Evolutionary conservation across 1,284 basidiomycete species (phyloP).

Genomic region (Ustilago vetiveriae): DNA sequence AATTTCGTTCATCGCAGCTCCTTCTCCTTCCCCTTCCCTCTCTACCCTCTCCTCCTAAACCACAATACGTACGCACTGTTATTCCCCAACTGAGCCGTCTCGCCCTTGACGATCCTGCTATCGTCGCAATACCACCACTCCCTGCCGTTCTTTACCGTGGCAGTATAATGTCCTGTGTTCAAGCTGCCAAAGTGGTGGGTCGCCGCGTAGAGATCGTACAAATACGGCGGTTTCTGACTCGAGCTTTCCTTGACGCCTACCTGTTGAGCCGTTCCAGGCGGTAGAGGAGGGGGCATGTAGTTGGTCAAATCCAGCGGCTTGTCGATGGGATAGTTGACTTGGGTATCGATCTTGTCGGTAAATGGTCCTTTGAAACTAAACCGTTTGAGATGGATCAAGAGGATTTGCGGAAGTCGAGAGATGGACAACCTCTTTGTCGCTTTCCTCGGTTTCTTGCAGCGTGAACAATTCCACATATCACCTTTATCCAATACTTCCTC

Average conservation of each 20-base stretch:
- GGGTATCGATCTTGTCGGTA: constrained; percentile 78
- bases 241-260: constrained; percentile 31
- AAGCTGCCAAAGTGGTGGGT: constrained; percentile 67
- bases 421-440: constrained; percentile 87
- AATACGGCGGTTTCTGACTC: constrained; percentile 63
- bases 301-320: constrained; percentile 83
- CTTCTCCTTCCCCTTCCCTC: no score
- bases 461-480: constrained; percentile 89
- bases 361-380: constrained; percentile 92
- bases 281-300: constrained; percentile 78
- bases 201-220: constrained; percentile 69
- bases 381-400: constrained; percentile 94
- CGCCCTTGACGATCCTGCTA: constrained; percentile 43
- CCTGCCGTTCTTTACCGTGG: constrained; percentile 55
- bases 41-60: constrained; percentile 57
- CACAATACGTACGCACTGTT: constrained; percentile 63
- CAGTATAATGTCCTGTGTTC: constrained; percentile 66
- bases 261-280: constrained; percentile 32
- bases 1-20: no score
- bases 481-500: constrained; percentile 91
- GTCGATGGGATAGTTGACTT: constrained; percentile 76
- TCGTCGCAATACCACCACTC: constrained; percentile 66
- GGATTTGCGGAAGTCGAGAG: constrained; percentile 86
- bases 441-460: constrained; percentile 84
- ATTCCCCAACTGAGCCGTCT: constrained; percentile 55